A percentile compares a stretch with the other conserved stretches of the same genome.
These are phyloP conservation scores for Erythrobasidium yunnanense DNA, from an alignment of 768 basidiomycete genomes.

Conservation along the genomic window DNA sequence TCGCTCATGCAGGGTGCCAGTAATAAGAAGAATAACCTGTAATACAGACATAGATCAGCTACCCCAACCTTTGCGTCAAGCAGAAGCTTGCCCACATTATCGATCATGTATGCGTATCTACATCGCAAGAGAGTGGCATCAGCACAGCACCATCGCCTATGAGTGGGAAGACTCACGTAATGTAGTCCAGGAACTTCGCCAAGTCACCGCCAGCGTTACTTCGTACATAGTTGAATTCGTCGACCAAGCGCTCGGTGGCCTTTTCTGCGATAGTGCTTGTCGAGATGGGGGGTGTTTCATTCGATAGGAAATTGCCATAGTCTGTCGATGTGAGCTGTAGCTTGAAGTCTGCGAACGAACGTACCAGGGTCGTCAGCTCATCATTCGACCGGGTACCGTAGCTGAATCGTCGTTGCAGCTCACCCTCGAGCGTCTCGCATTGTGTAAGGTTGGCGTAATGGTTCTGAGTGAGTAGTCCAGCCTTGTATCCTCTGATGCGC, in stretches of 20 bases:
- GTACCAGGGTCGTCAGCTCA: not conserved
- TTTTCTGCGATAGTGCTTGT: constrained; percentile 94
- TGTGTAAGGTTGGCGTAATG: constrained; percentile 90
- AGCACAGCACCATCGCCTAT: not conserved
- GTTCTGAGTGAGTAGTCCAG: constrained; percentile 73
- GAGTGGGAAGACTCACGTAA: constrained; percentile 58
- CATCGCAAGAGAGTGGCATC: not conserved
- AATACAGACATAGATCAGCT: too few species aligned
- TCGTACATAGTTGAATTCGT: constrained; percentile 90
- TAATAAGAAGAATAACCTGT: constrained; percentile 78
- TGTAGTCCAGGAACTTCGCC: constrained; percentile 88
- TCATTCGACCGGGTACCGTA: not conserved
- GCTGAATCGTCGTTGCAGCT: constrained; percentile 25
- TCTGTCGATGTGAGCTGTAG: constrained; percentile 93
- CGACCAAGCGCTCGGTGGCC: constrained; percentile 85
- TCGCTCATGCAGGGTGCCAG: constrained; percentile 89
- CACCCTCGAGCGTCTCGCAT: constrained; percentile 94
- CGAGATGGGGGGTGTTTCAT: constrained; percentile 74
- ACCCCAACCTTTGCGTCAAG: too few species aligned
- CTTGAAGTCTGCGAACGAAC: constrained; percentile 59
- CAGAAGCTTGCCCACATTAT: constrained; percentile 51
- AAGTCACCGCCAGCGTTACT: constrained; percentile 84
- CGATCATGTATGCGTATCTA: constrained; percentile 98
- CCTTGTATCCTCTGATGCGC: constrained; percentile 79
- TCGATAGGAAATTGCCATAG: constrained; percentile 95